phyloP scores from a whole-genome alignment of 2,329 filamentous ascomycete species.

The Colletotrichum sp. region DNA sequence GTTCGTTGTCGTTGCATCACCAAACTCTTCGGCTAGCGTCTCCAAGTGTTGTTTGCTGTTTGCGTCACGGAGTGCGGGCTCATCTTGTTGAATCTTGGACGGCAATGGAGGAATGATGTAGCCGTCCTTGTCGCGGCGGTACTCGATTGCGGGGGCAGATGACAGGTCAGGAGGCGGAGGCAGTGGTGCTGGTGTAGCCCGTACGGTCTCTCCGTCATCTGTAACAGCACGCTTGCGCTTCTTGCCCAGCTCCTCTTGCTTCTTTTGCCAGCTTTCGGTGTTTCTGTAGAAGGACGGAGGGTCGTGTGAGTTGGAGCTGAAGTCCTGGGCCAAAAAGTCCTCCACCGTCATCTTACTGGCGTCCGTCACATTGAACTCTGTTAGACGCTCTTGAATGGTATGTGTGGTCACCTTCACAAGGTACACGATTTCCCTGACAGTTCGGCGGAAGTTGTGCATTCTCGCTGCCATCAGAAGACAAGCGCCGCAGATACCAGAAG shows the following conservation, averaged over 20 bases:
- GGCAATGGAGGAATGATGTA: conserved; percentile 22
- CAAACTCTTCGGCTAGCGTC: conserved; percentile 17
- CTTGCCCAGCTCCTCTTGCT: conserved; percentile 50
- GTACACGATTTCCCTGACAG: conserved; percentile 94
- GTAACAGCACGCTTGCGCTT: conserved; percentile 51
- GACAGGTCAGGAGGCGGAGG: conserved; percentile 23
- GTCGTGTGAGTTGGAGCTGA: conserved; percentile 65
- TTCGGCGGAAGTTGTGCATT: conserved; percentile 97
- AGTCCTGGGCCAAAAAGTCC: conserved; percentile 77
- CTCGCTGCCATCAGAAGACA: conserved; percentile 93
- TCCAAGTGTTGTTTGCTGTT: conserved; percentile 16
- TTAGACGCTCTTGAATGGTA: conserved; percentile 88
- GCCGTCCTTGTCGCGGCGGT: conserved; percentile 22
- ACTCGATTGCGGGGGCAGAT: conserved; percentile 26
- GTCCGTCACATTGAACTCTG: conserved; percentile 89
- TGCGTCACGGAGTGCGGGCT: conserved; percentile 12
- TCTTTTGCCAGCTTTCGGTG: conserved; percentile 62
- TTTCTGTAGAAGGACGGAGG: conserved; percentile 83
- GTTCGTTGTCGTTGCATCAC: background rate
- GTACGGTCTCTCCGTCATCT: conserved; percentile 33
- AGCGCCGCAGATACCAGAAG: conserved; percentile 92
- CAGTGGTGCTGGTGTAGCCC: conserved; percentile 12
- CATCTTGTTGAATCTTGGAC: conserved; percentile 10
- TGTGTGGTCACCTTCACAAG: conserved; percentile 95
- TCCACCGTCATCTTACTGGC: conserved; percentile 86